Conservation (phyloP, 768 basidiomycete species). For the Dentipellis sp. region DNA sequence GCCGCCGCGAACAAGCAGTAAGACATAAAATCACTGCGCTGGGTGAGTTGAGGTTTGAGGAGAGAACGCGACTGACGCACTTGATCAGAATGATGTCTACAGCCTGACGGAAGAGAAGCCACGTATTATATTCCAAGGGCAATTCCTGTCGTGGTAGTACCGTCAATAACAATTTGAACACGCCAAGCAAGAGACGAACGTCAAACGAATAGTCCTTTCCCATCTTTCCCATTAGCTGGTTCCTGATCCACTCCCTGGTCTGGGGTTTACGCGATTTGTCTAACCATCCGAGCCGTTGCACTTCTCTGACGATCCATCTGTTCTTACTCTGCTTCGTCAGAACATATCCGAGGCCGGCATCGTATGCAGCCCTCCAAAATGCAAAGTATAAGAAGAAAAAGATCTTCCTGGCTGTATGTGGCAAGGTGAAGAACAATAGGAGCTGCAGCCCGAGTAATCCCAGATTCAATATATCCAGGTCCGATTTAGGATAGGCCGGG, state of each 20-base stretch:
- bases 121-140: slow-evolving; percentile 90
- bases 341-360: slow-evolving; percentile 89
- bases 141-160: slow-evolving; percentile 46
- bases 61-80: slow-evolving; percentile 28
- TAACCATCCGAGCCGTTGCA: slow-evolving; percentile 83
- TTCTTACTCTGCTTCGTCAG: slow-evolving; percentile 93
- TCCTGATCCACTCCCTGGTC: slow-evolving; percentile 74
- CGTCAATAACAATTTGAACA: slow-evolving; percentile 2
- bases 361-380: slow-evolving; percentile 89
- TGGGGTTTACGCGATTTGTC: slow-evolving; percentile 56
- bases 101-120: slow-evolving; percentile 92
- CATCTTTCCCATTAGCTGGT: slow-evolving; percentile 87
- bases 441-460: slow-evolving; percentile 70
- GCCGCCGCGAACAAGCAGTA: slow-evolving; percentile 95
- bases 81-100: slow-evolving; percentile 96
- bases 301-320: slow-evolving; percentile 82
- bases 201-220: slow-evolving; percentile 91
- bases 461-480: slow-evolving; percentile 83
- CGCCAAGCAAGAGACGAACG: slow-evolving; percentile 34
- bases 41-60: not conserved
- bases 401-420: slow-evolving; percentile 39
- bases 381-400: slow-evolving; percentile 90
- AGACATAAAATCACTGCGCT: slow-evolving; percentile 77
- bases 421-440: slow-evolving; percentile 58
- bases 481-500: slow-evolving; percentile 77